These are phyloP conservation scores for Ustilago tritici DNA, from an alignment of 1,284 basidiomycete genomes.

Conservation along the genomic window DNA sequence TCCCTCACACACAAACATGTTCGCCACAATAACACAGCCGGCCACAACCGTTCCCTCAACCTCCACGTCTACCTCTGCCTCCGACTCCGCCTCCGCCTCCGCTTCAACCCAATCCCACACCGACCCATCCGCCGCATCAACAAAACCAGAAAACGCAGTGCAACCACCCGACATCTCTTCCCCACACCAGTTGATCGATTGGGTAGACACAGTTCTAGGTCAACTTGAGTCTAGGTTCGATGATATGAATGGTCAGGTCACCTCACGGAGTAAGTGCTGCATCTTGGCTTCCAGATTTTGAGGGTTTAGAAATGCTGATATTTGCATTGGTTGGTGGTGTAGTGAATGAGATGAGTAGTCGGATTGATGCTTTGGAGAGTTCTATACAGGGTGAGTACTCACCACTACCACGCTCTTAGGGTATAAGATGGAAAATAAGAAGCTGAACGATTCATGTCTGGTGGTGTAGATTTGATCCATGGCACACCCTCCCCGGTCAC, in stretches of 20 bases:
- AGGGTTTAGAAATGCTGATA: neutral
- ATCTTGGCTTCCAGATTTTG: neutral
- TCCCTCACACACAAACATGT: neutral
- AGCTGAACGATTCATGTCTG: no score
- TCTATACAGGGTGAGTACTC: constrained; percentile 62
- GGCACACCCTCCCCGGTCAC: constrained; percentile 36
- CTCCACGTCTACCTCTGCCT: neutral
- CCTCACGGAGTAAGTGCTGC: constrained; percentile 57
- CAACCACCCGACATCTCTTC: constrained; percentile 51
- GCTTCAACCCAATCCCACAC: constrained; percentile 12
- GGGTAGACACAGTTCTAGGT: constrained; percentile 64
- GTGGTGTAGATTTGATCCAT: constrained; percentile 33
- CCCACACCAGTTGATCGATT: constrained; percentile 67
- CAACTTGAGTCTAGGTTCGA: constrained; percentile 63
- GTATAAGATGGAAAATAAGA: no score
- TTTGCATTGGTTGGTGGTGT: neutral
- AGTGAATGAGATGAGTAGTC: constrained; percentile 68
- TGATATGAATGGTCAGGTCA: constrained; percentile 62
- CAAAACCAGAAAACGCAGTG: neutral
- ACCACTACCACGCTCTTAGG: neutral
- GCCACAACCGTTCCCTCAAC: neutral
- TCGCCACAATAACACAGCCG: constrained; percentile 5
- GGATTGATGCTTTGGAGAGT: constrained; percentile 65
- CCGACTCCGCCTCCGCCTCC: constrained; percentile 1
- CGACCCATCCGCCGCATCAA: neutral